Evolutionary conservation across 2,329 filamentous ascomycete genomes (phyloP).

Genomic region (Xenosphaeropsis pyriputrescens): DNA sequence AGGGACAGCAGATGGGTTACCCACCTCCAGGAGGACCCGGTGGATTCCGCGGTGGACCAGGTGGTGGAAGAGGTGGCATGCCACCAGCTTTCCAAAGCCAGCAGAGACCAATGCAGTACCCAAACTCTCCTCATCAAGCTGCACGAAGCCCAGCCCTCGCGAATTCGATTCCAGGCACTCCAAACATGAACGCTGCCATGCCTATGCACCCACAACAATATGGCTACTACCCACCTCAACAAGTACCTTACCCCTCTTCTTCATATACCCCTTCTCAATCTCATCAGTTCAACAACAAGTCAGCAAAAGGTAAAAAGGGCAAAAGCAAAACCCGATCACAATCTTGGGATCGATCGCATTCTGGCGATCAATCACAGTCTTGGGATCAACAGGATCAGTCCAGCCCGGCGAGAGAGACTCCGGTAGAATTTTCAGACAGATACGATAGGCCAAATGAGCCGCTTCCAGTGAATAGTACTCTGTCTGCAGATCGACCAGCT

Average conservation of each 20-base stretch:
- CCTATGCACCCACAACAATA: slow-evolving; percentile 39
- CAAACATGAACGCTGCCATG: slow-evolving; percentile 53
- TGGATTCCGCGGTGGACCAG: slow-evolving; percentile 13
- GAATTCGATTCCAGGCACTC: slow-evolving; percentile 51
- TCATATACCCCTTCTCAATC: slow-evolving; percentile 3
- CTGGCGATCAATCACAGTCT: slow-evolving; percentile 5
- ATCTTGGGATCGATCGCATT: slow-evolving; percentile 9
- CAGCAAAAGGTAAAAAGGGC: slow-evolving; percentile 2
- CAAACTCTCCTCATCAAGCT: slow-evolving; percentile 51
- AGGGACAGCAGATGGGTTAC: slow-evolving; percentile 34
- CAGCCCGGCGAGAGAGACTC: background rate
- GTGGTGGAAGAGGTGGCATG: slow-evolving; percentile 35
- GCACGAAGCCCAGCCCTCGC: slow-evolving; percentile 51
- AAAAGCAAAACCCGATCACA: slow-evolving; percentile 4
- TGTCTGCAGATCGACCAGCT: slow-evolving; percentile 2
- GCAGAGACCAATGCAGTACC: slow-evolving; percentile 32
- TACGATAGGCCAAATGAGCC: background rate
- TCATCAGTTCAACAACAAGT: slow-evolving; percentile 6
- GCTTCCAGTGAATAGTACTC: background rate
- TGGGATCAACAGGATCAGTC: background rate
- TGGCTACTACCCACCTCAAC: slow-evolving; percentile 24
- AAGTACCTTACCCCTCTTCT: slow-evolving; percentile 37
- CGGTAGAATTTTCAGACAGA: background rate
- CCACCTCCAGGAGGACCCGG: slow-evolving; percentile 25
- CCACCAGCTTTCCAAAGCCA: slow-evolving; percentile 28